phyloP scores from a whole-genome alignment of 208 protist genomes.

The Vickermania ingenoplastis region DNA sequence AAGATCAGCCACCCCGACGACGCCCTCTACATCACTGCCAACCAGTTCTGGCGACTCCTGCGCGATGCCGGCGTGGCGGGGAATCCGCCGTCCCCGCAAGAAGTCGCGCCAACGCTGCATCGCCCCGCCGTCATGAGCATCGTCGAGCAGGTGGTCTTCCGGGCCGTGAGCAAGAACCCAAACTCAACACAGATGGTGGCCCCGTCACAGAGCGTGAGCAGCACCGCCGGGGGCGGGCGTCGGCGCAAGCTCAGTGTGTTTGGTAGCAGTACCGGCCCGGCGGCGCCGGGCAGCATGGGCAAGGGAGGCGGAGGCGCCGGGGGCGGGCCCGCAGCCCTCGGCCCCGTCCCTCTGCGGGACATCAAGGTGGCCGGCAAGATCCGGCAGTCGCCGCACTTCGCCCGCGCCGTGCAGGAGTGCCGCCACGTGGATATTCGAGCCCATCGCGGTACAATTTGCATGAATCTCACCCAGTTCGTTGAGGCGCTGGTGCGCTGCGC shows the following conservation, averaged over 20 bases:
- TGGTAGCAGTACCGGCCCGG: not conserved
- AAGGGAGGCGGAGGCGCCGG: not conserved
- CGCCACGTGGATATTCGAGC: slow-evolving; percentile 50
- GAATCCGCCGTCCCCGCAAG: not conserved
- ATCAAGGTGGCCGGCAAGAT: not conserved
- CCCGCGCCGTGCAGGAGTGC: slow-evolving; percentile 29
- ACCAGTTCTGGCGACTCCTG: slow-evolving; percentile 54
- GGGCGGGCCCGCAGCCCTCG: not conserved
- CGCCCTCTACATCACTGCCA: slow-evolving; percentile 21
- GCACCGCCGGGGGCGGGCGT: not conserved
- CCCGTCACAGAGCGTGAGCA: not conserved
- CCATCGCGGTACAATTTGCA: slow-evolving; percentile 36
- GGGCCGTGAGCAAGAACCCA: not conserved
- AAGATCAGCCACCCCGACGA: not conserved
- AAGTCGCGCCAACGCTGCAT: slow-evolving; percentile 24
- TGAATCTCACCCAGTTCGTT: slow-evolving; percentile 50
- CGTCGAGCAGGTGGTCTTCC: slow-evolving; percentile 29
- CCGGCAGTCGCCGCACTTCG: slow-evolving; percentile 16
- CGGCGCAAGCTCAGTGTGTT: no score
- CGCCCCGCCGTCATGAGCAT: slow-evolving; percentile 50
- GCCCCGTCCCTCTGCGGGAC: not conserved
- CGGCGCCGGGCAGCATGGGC: not conserved
- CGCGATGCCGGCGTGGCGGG: slow-evolving; percentile 45
- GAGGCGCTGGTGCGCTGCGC: slow-evolving; percentile 59
- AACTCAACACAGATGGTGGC: not conserved